phyloP scores from a whole-genome alignment of 768 basidiomycete genomes.

The Cystofilobasidium capitatum region DNA sequence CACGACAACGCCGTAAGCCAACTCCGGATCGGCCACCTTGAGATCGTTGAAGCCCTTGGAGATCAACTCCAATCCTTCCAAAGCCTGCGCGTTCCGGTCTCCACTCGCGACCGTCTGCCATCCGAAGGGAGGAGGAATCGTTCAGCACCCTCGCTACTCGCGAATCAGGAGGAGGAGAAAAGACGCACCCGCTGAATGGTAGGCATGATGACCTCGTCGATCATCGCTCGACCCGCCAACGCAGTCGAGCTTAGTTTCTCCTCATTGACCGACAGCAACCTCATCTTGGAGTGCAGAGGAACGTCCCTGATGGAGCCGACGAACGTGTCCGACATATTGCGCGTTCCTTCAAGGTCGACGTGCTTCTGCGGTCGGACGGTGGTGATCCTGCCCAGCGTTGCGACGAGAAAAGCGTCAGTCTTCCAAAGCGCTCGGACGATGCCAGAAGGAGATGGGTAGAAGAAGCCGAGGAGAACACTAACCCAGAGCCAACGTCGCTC shows the following conservation, averaged over 20 bases:
- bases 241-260: constrained; percentile 42
- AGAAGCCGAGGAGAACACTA: not conserved
- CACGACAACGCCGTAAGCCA: constrained; percentile 77
- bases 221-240: constrained; percentile 41
- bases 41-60: constrained; percentile 81
- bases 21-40: constrained; percentile 66
- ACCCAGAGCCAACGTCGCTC: constrained; percentile 32
- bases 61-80: constrained; percentile 81
- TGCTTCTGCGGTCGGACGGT: constrained; percentile 92
- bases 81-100: constrained; percentile 78
- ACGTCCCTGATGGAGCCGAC: constrained; percentile 51
- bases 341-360: constrained; percentile 67
- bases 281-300: constrained; percentile 41
- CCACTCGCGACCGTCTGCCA: constrained; percentile 30
- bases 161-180: not conserved
- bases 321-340: constrained; percentile 67
- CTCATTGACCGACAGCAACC: constrained; percentile 47
- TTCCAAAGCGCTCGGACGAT: no score
- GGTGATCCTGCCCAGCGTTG: constrained; percentile 45
- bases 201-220: constrained; percentile 77
- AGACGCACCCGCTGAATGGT: constrained; percentile 58
- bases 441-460: not conserved
- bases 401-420: not conserved
- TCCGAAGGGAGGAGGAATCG: not conserved
- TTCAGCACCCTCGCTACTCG: not conserved